Base-by-base conservation (phyloP, 345 rosid species). In the Eucalyptus coolabah region DNA sequence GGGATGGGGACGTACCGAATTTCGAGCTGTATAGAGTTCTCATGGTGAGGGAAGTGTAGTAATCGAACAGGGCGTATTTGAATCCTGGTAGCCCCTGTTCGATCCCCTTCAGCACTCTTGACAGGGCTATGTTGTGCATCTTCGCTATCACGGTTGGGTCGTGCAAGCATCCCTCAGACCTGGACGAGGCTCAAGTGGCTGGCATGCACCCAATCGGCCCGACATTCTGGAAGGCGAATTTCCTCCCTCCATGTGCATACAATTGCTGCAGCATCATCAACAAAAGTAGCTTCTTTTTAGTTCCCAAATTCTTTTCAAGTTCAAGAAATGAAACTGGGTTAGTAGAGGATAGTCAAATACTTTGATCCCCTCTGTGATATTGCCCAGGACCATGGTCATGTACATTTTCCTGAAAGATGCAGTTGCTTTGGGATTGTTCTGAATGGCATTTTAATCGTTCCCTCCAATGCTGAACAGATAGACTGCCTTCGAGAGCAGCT, bases 201-300 rank as follows among this genome's bases (percentile, higher is more conserved):
- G 94, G 93, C 21, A 82, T 54, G 87, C 92, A 92, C 54, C 94
- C 93, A 19, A 92, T 44, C 1, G 94, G 92, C 28, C 91, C 94
- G 6, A 86, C 93, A 47, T 87, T 91, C 67, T 91, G 93, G 50
- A 87, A 82, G 51, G 88, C 86, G 49, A 88, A 50, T 90, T 90
- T 90, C 56, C 87, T 89, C 30, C 59, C 90, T 44, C 93, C 91
- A 47, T 32, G 30, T 7, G 24, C 77, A 53, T 92, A 89, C 9
- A 89, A 51, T n/a, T 89, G 89, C 91, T 92, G 88, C 51, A 42
- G 47, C 24, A 86, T 37, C 47, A 77, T 21, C 83, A 77, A 37
- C 44, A 21, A 77, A 37, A 77, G 42, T 23, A n/a, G 42, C 12
- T 18, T 23, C 5, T 11, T 32, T 32, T 21, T 7, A 14, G 53